Conservation (phyloP, 2,329 filamentous ascomycete species). For the Xylaria sp. region DNA sequence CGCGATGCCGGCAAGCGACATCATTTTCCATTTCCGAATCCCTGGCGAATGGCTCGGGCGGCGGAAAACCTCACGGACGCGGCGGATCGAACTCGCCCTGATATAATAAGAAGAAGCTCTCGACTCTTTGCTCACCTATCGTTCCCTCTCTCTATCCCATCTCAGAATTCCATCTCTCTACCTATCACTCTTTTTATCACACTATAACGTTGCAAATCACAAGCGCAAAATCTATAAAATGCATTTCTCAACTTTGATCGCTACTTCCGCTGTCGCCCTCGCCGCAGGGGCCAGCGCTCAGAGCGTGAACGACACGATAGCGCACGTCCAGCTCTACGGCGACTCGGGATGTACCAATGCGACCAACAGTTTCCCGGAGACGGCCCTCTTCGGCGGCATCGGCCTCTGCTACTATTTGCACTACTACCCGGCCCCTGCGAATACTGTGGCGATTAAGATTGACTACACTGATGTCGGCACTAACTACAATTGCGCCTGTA, state of each 20-base stretch:
- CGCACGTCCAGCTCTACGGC: conserved; percentile 24
- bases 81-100: conserved; percentile 9
- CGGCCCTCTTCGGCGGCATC: conserved; percentile 28
- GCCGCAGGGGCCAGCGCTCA: conserved; percentile 17
- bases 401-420: conserved; percentile 29
- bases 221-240: conserved; percentile 19
- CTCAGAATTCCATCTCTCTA: conserved; percentile 1
- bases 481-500: conserved; percentile 28
- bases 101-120: conserved; percentile 24
- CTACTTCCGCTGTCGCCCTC: conserved; percentile 15
- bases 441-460: conserved; percentile 29
- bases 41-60: conserved; percentile 14
- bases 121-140: conserved; percentile 3
- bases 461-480: conserved; percentile 24
- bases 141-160: conserved; percentile 15
- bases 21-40: conserved; percentile 12
- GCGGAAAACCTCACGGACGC: conserved; percentile 6
- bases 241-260: conserved; percentile 25
- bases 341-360: conserved; percentile 31
- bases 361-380: conserved; percentile 23
- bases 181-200: conserved; percentile 5
- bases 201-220: conserved; percentile 10
- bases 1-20: conserved; percentile 8
- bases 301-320: conserved; percentile 24
- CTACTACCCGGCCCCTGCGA: conserved; percentile 20